Evolutionary conservation across 805 yeast species (phyloP).

Genomic region (Yueomyces sinensis): DNA sequence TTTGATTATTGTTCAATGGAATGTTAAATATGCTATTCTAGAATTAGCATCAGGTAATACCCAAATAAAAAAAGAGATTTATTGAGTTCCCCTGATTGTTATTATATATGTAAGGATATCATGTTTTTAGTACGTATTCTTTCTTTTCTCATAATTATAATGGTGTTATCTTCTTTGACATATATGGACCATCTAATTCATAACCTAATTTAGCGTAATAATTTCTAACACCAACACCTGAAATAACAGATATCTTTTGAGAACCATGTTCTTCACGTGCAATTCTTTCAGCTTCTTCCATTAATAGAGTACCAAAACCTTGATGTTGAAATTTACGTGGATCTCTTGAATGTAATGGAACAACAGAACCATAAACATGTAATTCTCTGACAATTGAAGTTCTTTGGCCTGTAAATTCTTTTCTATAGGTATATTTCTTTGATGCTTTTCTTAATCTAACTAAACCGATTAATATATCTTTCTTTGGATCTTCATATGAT

Average conservation of each 20-base stretch:
- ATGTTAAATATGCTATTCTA: too few species aligned
- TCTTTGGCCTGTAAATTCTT: slow-evolving; percentile 71
- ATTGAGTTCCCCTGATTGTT: too few species aligned
- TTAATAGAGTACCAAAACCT: slow-evolving; percentile 91
- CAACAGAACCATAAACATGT: slow-evolving; percentile 96
- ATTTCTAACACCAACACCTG: slow-evolving; percentile 96
- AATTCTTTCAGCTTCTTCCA: slow-evolving; percentile 98
- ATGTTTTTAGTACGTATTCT: too few species aligned
- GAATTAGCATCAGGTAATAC: too few species aligned
- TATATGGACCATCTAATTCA: slow-evolving; percentile 86
- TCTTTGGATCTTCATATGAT: slow-evolving; percentile 92
- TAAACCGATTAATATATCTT: slow-evolving; percentile 88
- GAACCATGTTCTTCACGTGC: slow-evolving; percentile 94
- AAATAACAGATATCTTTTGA: slow-evolving; percentile 78
- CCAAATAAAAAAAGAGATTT: too few species aligned
- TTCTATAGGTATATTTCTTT: slow-evolving; percentile 78
- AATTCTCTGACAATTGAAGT: slow-evolving; percentile 93
- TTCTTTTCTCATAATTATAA: background rate
- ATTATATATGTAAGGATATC: too few species aligned
- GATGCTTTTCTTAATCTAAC: slow-evolving; percentile 80
- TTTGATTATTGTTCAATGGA: too few species aligned
- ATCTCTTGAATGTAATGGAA: slow-evolving; percentile 90
- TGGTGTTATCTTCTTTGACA: slow-evolving; percentile 51
- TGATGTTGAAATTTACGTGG: slow-evolving; percentile 98
- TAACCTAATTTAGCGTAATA: slow-evolving; percentile 90